Base-by-base conservation (phyloP, 768 basidiomycete species). In the Russula brevipes region DNA sequence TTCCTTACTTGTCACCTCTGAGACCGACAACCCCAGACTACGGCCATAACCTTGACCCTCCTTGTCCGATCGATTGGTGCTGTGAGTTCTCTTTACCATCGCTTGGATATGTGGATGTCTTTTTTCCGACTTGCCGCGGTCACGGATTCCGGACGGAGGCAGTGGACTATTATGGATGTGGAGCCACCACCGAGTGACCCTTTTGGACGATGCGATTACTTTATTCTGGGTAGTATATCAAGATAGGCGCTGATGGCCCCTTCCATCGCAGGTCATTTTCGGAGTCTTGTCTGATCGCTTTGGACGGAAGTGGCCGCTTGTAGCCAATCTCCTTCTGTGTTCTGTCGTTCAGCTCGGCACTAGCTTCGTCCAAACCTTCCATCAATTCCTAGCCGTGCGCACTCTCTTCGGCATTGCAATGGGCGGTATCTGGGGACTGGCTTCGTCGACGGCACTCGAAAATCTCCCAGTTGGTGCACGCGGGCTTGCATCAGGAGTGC, bases 301-400 rank as follows among this genome's bases (percentile, higher is more conserved):
- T 72, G 95, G 95, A 4, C 83, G 95, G 35, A 96, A 95, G 79
- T 98, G 94, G 94, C 94, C 94, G 4, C 79, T 95, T 5, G 84
- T 96, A 35, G 66, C 69, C 66, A 94, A 94, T 72, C 79, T 95
- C 24, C 50, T 92, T 31, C 71, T 94, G 52, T 82, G 92, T 64
- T 79, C 82, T 14, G 72, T 81, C 5, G 82, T 97, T 57, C 85
- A 94, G 70, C 82, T 97, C 24, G 89, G 85, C 0, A 85, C 85
- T 1, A 87, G 90, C 33, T 98, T 95, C 74, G 85, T 86, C 47
- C 79, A 86, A 17, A 91, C 86, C 0, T 98, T 84, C 75, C 38
- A 63, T 0, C 80, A 87, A 65, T 98, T 98, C 77, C 82, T 98
- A 31, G 93, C 82, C 16, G 79, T 93, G 5, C 82, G 94, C 7